Evolutionary conservation across 768 basidiomycete genomes (phyloP), one percentile per base, ranked within the genome.

Genomic region (Lentinula aciculospora): DNA sequence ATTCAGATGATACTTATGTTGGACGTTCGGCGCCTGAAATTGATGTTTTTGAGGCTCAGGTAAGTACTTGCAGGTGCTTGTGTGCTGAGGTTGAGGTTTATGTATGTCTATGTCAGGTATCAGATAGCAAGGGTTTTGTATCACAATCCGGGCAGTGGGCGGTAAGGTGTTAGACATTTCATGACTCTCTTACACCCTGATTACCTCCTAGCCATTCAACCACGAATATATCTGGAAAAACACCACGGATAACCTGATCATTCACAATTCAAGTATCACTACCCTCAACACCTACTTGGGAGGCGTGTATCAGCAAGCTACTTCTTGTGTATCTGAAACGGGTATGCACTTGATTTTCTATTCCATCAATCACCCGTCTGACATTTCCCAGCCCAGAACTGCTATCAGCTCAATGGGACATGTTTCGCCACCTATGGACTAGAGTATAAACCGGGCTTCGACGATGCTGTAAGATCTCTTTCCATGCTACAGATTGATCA

Each of bases 11-110:
- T 13, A 69, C 68, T 2, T 83, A 76, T 60, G 74, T 76, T 1
- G 84, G 83, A 0, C 67, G 84, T 21, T 68, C 75, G 2, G 83
- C 84, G 19, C 84, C 84, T 6, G 83, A 85, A 63, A 82, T 84
- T 37, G 83, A 85, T 63, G 69, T 84, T 42, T 74, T 85, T 58
- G 83, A 84, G 61, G 83, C 83, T 2, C 76, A 77, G 70, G 72
- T 73, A 40, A 65, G 66, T 53, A 1, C 10, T 8, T 25, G 56
- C 8, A 34, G 60, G 57, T 56, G 4, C 36, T 40, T 27, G 61
- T 61, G 45, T 19, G 47, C 51, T 19, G 19, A 28, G 19, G 40
- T 60, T 47, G 56, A 60, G 42, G 40, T 48, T 2, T 39, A 50
- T 44, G 17, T 39, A 50, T 44, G 17, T 29, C 32, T 17, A 1